Evolutionary conservation across 305 asterid species (phyloP).

Genomic region (Solanum hybrid): DNA sequence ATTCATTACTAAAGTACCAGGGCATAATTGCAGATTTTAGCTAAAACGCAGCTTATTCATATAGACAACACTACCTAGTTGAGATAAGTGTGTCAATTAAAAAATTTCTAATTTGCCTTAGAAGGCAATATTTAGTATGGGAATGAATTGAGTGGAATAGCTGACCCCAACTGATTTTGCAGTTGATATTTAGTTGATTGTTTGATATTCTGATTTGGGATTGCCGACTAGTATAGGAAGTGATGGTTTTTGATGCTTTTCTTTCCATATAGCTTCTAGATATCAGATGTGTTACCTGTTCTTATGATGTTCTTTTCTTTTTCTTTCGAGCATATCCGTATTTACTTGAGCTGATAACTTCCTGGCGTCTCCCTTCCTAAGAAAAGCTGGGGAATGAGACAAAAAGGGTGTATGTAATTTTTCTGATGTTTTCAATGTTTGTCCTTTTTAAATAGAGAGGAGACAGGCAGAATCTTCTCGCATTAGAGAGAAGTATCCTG

Average conservation of each 20-base stretch:
- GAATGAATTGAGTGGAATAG: not conserved
- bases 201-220: not conserved
- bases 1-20: not conserved
- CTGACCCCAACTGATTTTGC: not conserved
- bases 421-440: not conserved
- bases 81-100: not conserved
- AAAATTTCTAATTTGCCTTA: not conserved
- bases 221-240: not conserved
- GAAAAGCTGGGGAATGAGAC: not conserved
- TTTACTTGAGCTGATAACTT: not conserved
- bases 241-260: not conserved
- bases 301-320: not conserved
- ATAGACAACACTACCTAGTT: not conserved
- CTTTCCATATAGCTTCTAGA: not conserved
- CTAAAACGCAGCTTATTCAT: not conserved
- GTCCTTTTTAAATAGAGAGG: constrained; percentile 37
- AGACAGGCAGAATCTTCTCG: constrained; percentile 78
- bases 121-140: not conserved
- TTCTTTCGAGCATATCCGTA: not conserved
- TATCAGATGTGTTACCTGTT: not conserved
- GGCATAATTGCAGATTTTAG: not conserved
- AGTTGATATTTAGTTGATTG: not conserved
- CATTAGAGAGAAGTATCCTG: constrained; percentile 81
- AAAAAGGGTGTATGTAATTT: not conserved
- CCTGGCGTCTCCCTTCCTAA: not conserved